Base-by-base conservation (phyloP, 148 eudicot species). In the Oxyria digyna region DNA sequence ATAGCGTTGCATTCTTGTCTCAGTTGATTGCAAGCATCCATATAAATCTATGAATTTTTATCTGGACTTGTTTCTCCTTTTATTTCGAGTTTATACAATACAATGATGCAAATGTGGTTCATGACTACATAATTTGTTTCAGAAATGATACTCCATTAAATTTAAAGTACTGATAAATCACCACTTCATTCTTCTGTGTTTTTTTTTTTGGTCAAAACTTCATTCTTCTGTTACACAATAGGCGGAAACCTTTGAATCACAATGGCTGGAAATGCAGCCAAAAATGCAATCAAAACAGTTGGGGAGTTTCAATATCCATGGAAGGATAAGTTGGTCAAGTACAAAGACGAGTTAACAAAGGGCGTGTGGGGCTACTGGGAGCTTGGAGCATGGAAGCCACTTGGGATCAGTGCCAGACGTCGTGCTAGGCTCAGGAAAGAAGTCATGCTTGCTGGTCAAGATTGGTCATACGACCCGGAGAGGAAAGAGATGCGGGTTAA, bases 361-460 rank as follows among this genome's bases (percentile, higher is more conserved):
- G 96, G 96, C 9, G 92, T 93, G 7, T 93, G 98, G 95, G 96
- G 95, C 59, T 89, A 85, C 69, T 89, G 96, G 98, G 87, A 87
- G 74, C 91, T 89, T 0, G 98, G 98, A 52, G 95, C 95, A 32
- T 89, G 97, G 97, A 87, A 70, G 13, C 49, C 73, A 0, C 50
- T 70, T 1, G 49, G 66, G 5, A 49, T 70, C 3, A 70, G 73
- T 57, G 73, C 33, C 24, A 49, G 73, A 2, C 73, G 23, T 26
- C 73, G 73, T 33, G 73, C 73, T 55, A 40, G 73, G 59, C 33
- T 55, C 48, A 27, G 73, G 9, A 70, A 55, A 57, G 73, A 70
- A 70, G 67, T 38, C 21, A 6, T 71, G 37, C 41, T 42, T 59
- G 55, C 74, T 21, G 79, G 83, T 20, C 72, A 83, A 64, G 95